Conservation (phyloP, 176 grass and related monocot genomes). For the Poa annua region DNA sequence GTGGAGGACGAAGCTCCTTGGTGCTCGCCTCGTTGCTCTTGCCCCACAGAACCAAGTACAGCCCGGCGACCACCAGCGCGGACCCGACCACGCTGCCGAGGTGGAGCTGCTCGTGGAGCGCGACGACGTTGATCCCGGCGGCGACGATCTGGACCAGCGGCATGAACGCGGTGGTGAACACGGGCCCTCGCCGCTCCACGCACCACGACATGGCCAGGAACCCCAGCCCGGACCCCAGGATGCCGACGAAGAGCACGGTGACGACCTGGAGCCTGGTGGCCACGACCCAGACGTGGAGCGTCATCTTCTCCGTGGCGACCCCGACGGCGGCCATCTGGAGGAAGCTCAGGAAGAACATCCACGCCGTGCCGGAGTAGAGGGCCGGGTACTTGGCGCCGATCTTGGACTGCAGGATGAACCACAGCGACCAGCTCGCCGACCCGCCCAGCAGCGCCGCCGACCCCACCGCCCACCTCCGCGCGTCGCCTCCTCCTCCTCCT, state of each 20-base stretch:
- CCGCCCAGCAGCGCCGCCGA: constrained; percentile 61
- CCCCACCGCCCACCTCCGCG: constrained; percentile 56
- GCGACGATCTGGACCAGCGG: constrained; percentile 73
- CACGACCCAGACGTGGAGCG: constrained; percentile 52
- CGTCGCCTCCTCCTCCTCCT: background rate
- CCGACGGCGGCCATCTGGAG: constrained; percentile 58
- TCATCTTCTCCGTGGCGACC: constrained; percentile 38
- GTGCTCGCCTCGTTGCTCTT: constrained; percentile 55
- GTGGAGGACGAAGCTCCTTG: background rate
- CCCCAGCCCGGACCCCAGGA: constrained; percentile 65
- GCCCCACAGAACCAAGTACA: constrained; percentile 81
- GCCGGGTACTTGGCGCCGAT: constrained; percentile 65
- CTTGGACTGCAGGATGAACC: constrained; percentile 72
- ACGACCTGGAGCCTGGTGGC: constrained; percentile 57
- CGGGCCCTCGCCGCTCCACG: constrained; percentile 70
- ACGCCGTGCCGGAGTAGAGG: constrained; percentile 52
- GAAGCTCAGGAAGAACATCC: constrained; percentile 69
- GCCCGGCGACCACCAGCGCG: constrained; percentile 54
- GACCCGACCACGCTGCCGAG: constrained; percentile 70
- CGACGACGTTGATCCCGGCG: constrained; percentile 55
- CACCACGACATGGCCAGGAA: constrained; percentile 84
- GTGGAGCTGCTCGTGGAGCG: constrained; percentile 73
- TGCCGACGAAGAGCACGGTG: constrained; percentile 58
- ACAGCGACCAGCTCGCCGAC: constrained; percentile 51
- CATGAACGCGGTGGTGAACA: constrained; percentile 85